These are phyloP conservation scores for Hypoxylon sp. DNA, from an alignment of 2,329 filamentous ascomycete species.

Conservation along the genomic window DNA sequence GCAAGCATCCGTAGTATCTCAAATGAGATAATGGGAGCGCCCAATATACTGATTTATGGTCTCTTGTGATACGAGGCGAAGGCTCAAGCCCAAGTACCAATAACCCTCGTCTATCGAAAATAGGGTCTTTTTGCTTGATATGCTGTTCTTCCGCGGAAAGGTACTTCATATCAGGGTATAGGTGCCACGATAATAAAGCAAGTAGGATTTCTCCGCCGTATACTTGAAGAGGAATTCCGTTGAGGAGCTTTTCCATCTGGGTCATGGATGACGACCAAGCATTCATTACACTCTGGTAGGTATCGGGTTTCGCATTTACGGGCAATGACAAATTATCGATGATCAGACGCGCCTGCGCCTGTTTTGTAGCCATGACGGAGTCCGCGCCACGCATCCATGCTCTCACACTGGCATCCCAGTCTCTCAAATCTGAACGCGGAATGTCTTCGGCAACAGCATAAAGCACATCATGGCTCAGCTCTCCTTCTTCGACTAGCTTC, in stretches of 20 bases:
- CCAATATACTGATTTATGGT: constrained; percentile 22
- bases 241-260: constrained; percentile 43
- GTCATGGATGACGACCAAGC: constrained; percentile 44
- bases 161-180: constrained; percentile 47
- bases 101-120: constrained; percentile 11
- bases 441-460: background rate
- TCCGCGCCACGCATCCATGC: constrained; percentile 50
- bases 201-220: constrained; percentile 42
- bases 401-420: constrained; percentile 51
- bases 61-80: background rate
- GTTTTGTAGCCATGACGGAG: constrained; percentile 36
- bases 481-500: constrained; percentile 4
- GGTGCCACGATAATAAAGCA: constrained; percentile 47
- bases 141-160: background rate
- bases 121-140: constrained; percentile 10
- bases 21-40: constrained; percentile 23
- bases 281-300: constrained; percentile 43
- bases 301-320: constrained; percentile 34
- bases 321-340: constrained; percentile 42
- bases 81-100: constrained; percentile 21
- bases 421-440: background rate
- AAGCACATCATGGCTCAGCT: background rate
- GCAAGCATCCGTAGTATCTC: constrained; percentile 22
- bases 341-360: constrained; percentile 44
- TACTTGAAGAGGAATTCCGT: constrained; percentile 41